Evolutionary conservation across 805 yeast genomes (phyloP).

Genomic region (Yarrowia sp.): DNA sequence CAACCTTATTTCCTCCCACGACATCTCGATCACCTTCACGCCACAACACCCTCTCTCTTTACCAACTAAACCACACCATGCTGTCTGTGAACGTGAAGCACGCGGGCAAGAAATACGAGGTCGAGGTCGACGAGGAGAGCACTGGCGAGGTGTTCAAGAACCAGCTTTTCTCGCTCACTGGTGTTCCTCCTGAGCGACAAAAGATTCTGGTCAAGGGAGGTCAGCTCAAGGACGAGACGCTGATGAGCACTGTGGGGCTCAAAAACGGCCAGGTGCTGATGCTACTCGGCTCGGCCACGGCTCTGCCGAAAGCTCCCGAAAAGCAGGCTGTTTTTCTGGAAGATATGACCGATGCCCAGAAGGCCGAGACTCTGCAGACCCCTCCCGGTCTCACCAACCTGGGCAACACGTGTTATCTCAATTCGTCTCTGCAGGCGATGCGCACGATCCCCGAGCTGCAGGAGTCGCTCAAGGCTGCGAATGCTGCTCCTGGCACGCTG

Average conservation of each 20-base stretch:
- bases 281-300: constrained; percentile 92
- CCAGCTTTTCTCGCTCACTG: constrained; percentile 73
- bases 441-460: constrained; percentile 58
- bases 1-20: background rate
- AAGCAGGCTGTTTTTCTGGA: constrained; percentile 68
- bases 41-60: background rate
- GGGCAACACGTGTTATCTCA: constrained; percentile 81
- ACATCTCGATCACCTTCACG: background rate
- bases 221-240: constrained; percentile 75
- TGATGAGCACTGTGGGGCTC: constrained; percentile 59
- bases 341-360: constrained; percentile 62
- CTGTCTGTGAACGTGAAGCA: constrained; percentile 60
- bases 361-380: constrained; percentile 49
- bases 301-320: constrained; percentile 56
- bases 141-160: constrained; percentile 70
- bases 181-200: constrained; percentile 88
- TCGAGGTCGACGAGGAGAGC: constrained; percentile 60
- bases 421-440: constrained; percentile 69
- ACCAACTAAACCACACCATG: constrained; percentile 4
- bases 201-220: constrained; percentile 90
- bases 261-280: constrained; percentile 73
- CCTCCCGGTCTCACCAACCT: constrained; percentile 74
- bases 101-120: constrained; percentile 69
- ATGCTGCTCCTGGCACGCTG: constrained; percentile 49
- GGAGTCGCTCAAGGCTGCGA: constrained; percentile 51